Percentiles rank a stretch among this genome's conserved stretches.
These are phyloP conservation scores for Suillus americanus DNA, from an alignment of 768 basidiomycete species.

Conservation along the genomic window DNA sequence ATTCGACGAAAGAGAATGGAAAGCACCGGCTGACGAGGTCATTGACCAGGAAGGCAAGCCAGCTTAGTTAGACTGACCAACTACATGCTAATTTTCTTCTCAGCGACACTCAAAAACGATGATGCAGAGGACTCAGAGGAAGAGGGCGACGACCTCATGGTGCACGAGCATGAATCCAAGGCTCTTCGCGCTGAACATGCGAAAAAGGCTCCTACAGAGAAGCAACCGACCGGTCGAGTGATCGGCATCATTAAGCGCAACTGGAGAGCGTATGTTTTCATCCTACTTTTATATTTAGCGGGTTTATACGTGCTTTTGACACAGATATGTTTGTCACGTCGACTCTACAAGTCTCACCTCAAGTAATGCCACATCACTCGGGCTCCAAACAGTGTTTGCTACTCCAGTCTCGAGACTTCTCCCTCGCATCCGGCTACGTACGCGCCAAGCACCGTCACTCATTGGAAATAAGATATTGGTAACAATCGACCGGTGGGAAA, in stretches of 20 bases:
- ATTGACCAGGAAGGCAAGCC: constrained; percentile 86
- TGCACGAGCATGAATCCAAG: constrained; percentile 40
- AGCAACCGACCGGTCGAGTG: constrained; percentile 88
- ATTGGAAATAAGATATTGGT: constrained; percentile 95
- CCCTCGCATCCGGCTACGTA: constrained; percentile 91
- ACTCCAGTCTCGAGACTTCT: constrained; percentile 89
- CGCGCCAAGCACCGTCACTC: constrained; percentile 88
- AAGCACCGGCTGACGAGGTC: constrained; percentile 87
- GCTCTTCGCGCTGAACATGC: constrained; percentile 25
- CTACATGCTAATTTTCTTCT: constrained; percentile 7
- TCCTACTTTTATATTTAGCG: background rate
- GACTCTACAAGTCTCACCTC: constrained; percentile 87
- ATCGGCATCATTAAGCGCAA: constrained; percentile 94
- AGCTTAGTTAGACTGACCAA: background rate
- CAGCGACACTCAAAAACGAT: constrained; percentile 83
- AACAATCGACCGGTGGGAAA: constrained; percentile 90
- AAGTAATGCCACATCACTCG: constrained; percentile 71
- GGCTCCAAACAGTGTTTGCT: constrained; percentile 90
- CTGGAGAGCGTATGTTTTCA: constrained; percentile 82
- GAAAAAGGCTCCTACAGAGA: constrained; percentile 46
- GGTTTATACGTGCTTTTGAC: background rate
- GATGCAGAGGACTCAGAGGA: constrained; percentile 76
- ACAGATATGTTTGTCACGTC: constrained; percentile 91
- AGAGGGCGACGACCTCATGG: constrained; percentile 45
- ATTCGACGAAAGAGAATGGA: constrained; percentile 88